Base-by-base conservation (phyloP, 495 filamentous ascomycete genomes). In the Mycothermus thermophilus region DNA sequence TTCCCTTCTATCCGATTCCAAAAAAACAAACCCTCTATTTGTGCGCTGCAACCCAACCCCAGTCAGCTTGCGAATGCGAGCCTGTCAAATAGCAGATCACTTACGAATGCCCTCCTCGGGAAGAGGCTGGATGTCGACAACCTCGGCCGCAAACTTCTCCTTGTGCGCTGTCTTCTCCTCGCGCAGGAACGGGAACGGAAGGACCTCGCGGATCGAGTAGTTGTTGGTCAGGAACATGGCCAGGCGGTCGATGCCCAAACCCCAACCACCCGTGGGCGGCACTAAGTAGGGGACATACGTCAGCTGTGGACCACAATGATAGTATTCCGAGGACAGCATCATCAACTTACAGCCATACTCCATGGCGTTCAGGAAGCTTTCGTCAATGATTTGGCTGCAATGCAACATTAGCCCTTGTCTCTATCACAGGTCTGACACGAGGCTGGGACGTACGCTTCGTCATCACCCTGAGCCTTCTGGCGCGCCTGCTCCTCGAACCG, bases 221-320 rank as follows among this genome's bases (percentile, higher is more conserved):
- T 93, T 79, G 60, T 96, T 72, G 30, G 92, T 95, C 48, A 96
- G 64, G 70, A 96, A 95, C 90, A 96, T 96, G 49, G 88, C 81
- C 51, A 95, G 50, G 41, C 86, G 81, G 62, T 97, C 90, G 49
- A 97, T 93, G 42, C 92, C 90, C 76, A 96, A 82, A 46, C 90
- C 92, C 79, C 82, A 96, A 16, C 92, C 90, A 57, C 85, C 90
- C 9, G 90, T 96, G 0, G 90, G 90, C 14, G 92, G 90, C 27
- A 96, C 41, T 49, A n/a, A 27, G 8, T 2, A 27, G 15, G 8
- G n/a, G n/a, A n/a, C n/a, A n/a, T 2, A 5, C 6, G 38, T 93
- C 83, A 39, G 75, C 72, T 72, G 42, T 77, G 11, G 14, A 26
- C 15, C n/a, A 15, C 4, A 5, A 5, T 4, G 21, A 21, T 17